These are phyloP conservation scores for Apiospora kogelbergensis DNA, from an alignment of 2,329 filamentous ascomycete genomes.

Conservation along the genomic window DNA sequence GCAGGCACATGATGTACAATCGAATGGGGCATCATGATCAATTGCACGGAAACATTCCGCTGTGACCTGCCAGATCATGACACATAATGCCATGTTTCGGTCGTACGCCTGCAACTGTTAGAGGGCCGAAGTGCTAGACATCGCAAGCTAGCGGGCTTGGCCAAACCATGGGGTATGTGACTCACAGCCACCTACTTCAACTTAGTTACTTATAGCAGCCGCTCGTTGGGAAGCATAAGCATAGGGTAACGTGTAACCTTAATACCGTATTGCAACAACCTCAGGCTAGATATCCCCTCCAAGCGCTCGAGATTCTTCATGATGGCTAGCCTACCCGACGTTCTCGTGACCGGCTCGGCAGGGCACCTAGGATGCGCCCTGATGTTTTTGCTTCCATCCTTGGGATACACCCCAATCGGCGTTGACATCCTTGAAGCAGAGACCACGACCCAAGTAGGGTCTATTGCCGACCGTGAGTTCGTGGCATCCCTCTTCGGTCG, in stretches of 20 bases:
- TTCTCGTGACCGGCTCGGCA: conserved; percentile 47
- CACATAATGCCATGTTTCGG: not conserved
- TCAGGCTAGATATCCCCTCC: not conserved
- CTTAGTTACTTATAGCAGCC: not conserved
- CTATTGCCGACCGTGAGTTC: conserved; percentile 36
- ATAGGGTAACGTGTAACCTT: not conserved
- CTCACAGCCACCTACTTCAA: not conserved
- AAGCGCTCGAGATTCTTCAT: not conserved
- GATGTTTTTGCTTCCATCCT: conserved; percentile 40
- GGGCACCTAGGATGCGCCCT: conserved; percentile 47
- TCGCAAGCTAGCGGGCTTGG: not conserved
- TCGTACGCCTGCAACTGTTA: not conserved
- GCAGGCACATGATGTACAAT: not conserved
- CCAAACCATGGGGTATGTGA: not conserved
- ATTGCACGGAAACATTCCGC: not conserved
- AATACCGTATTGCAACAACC: not conserved
- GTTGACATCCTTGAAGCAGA: conserved; percentile 41
- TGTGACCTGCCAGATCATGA: not conserved
- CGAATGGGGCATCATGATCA: not conserved
- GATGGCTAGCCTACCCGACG: conserved; percentile 20
- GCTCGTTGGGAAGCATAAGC: not conserved
- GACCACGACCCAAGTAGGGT: conserved; percentile 37
- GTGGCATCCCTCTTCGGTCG: conserved; percentile 31
- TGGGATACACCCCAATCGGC: conserved; percentile 41
- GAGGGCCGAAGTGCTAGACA: not conserved